Evolutionary conservation across 1,284 basidiomycete species (phyloP).

Genomic region (Melanopsichium pennsylvanicum): DNA sequence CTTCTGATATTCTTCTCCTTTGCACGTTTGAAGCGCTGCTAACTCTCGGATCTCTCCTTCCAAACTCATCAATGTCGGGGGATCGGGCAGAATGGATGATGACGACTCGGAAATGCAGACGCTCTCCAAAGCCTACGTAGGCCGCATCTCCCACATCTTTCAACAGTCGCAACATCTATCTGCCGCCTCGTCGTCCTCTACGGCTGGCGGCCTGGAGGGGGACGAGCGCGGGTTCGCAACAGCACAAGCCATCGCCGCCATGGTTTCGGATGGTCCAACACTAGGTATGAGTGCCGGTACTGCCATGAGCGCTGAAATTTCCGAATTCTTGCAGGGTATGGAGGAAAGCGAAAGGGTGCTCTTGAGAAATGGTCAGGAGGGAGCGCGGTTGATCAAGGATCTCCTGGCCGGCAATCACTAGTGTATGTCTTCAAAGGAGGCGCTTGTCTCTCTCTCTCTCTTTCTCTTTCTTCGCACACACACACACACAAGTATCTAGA

Average conservation of each 20-base stretch:
- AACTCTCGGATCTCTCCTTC: too few relatives aligned
- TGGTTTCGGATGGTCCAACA: constrained; percentile 43
- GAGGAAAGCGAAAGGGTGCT: constrained; percentile 51
- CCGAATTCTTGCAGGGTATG: constrained; percentile 56
- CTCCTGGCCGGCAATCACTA: constrained; percentile 39
- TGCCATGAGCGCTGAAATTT: constrained; percentile 53
- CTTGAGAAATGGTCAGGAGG: constrained; percentile 41
- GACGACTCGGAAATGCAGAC: constrained; percentile 46
- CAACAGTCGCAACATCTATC: constrained; percentile 56
- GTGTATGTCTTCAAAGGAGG: too few relatives aligned
- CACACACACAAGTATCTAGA: too few relatives aligned
- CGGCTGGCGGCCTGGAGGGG: constrained; percentile 3
- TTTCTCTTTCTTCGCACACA: too few relatives aligned
- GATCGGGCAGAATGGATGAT: constrained; percentile 59
- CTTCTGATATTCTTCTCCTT: neutral
- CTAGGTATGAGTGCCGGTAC: constrained; percentile 40
- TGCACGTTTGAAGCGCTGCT: neutral
- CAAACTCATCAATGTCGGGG: too few relatives aligned
- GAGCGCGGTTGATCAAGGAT: constrained; percentile 42
- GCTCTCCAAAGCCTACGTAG: constrained; percentile 57
- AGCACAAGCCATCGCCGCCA: constrained; percentile 41
- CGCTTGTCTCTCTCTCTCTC: too few relatives aligned
- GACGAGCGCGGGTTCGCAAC: constrained; percentile 22
- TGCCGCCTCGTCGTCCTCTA: constrained; percentile 10
- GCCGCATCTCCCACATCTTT: constrained; percentile 53